Percentiles rank a stretch among this genome's conserved stretches.
phyloP scores from a whole-genome alignment of 805 yeast genomes.

The Blastobotrys americana region DNA sequence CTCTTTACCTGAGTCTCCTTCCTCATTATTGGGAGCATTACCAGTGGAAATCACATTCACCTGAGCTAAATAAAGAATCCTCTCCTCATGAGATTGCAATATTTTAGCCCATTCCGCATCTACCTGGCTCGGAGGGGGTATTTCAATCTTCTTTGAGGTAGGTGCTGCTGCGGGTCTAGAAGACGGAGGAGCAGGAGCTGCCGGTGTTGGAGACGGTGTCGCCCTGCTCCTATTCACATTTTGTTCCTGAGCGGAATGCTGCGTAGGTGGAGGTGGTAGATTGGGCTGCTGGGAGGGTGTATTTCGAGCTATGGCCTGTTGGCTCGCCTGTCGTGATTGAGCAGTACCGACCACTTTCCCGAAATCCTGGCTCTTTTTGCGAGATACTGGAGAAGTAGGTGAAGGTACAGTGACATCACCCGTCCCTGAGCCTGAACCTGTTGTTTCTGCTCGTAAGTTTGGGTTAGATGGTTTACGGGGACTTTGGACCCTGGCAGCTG shows the following conservation, averaged over 20 bases:
- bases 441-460: neutral
- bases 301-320: neutral
- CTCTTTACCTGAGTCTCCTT: conserved; percentile 14
- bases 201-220: neutral
- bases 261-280: conserved; percentile 1
- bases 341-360: neutral
- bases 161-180: conserved; percentile 22
- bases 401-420: conserved; percentile 1
- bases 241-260: neutral
- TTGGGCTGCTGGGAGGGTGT: neutral
- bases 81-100: conserved; percentile 39
- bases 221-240: neutral
- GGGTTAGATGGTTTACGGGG: neutral
- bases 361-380: neutral
- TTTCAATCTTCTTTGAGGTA: conserved; percentile 26
- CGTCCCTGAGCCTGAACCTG: neutral
- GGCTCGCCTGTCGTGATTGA: neutral
- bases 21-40: conserved; percentile 2
- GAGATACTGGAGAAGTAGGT: neutral
- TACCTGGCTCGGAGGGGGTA: conserved; percentile 38
- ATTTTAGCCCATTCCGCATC: conserved; percentile 44
- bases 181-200: conserved; percentile 5
- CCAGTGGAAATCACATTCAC: conserved; percentile 24
- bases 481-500: neutral
- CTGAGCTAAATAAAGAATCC: conserved; percentile 40